Evolutionary conservation across 768 basidiomycete species (phyloP), one percentile per base, ranked within the genome.

Genomic region (Pholiota microspora): DNA sequence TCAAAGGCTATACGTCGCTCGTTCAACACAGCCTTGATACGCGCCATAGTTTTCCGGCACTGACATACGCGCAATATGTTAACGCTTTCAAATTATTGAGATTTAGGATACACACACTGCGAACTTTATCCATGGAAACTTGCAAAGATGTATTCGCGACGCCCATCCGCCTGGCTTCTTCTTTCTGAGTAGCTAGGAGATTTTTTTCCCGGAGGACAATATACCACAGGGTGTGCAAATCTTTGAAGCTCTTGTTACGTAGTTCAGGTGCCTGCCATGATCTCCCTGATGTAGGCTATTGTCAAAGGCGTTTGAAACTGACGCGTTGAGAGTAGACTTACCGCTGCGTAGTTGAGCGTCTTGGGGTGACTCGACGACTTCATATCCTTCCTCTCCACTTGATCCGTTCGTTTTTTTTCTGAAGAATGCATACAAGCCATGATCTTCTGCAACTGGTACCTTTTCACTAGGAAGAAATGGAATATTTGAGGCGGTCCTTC

Each of bases 141-240:
- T 73, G 74, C 10, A 66, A 34, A 7, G 57, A 49, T 2, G 57
- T 38, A 45, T 71, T 69, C 13, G 55, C 59, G 7, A 82, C 69
- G 12, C 83, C 83, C 60, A 88, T 65, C 61, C 92, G 75, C 58
- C 88, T 77, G 36, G 79, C 76, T 65, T 94, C 93, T 60, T 89
- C 89, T 57, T 75, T 78, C 69, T 98, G 95, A 7, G 94, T 92
- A 8, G 90, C 88, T 53, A 98, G 77, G 24, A 96, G 75, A 71
- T 98, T 99, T 3, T 90, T 82, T 70, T 99, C 97, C 59, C 92
- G 79, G 44, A 94, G 64, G 23, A 93, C 74, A 45, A 98, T 78
- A 68, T 96, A 98, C 96, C 97, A 99, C 32, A 99, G 77, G 7
- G 86, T 89, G 69, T 99, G 97, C 58, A 99, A 74, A 66, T 98